These are phyloP conservation scores for Neurospora sp. DNA, from an alignment of 495 filamentous ascomycete genomes.

Conservation along the genomic window DNA sequence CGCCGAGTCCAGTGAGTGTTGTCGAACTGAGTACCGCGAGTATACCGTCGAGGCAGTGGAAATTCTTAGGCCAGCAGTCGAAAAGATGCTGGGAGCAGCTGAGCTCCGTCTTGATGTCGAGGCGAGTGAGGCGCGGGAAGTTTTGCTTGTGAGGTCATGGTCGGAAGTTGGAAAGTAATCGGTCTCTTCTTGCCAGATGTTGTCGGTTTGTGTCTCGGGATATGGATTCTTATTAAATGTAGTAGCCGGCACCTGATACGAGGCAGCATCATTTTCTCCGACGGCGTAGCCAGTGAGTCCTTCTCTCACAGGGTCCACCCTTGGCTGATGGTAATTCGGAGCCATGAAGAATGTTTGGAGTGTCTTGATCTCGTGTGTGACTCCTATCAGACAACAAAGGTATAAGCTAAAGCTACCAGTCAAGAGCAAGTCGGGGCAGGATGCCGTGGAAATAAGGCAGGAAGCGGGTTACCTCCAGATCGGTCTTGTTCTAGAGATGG, in stretches of 20 bases:
- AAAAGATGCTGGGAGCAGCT: conserved; percentile 16
- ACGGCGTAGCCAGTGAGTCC: not conserved
- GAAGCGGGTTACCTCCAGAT: not conserved
- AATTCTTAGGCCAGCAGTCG: not conserved
- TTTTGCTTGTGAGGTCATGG: not conserved
- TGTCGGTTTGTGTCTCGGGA: not conserved
- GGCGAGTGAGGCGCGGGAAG: conserved; percentile 9
- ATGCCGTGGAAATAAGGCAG: not conserved
- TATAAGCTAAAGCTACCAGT: not conserved
- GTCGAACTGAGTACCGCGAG: conserved; percentile 10
- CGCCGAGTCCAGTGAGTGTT: conserved; percentile 12
- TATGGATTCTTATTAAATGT: not conserved
- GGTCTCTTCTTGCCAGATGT: not conserved
- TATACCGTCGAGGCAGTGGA: conserved; percentile 8
- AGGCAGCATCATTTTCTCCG: not conserved
- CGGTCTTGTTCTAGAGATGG: not conserved
- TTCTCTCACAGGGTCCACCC: not conserved
- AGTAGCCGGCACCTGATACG: not conserved
- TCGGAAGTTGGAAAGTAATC: not conserved
- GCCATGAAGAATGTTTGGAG: not conserved
- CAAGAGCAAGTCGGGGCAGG: not conserved
- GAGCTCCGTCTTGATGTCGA: conserved; percentile 14
- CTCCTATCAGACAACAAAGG: not conserved
- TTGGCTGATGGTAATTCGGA: not conserved
- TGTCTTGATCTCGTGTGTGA: not conserved